phyloP scores from a whole-genome alignment of 129 eudicot species.

The Flaveria linearis region DNA sequence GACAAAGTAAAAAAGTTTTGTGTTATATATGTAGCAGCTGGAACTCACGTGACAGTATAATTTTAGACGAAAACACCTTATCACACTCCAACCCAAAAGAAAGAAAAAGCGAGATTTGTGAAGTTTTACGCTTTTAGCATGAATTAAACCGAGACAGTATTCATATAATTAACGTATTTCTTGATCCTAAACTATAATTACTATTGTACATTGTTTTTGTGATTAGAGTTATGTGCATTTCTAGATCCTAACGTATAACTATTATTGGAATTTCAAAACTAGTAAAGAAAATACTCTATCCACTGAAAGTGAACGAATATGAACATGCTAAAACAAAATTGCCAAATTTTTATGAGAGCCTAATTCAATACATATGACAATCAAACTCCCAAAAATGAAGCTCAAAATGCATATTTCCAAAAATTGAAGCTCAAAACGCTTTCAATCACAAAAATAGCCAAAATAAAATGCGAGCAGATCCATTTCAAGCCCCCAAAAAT shows the following conservation, averaged over 20 bases:
- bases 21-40: background rate
- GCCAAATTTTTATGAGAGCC: background rate
- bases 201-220: background rate
- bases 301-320: background rate
- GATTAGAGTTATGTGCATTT: background rate
- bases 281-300: too few relatives aligned
- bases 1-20: background rate
- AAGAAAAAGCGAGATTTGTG: background rate
- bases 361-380: background rate
- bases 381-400: background rate
- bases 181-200: too few relatives aligned
- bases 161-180: background rate
- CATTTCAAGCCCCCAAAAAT: background rate
- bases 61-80: background rate
- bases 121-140: background rate
- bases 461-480: background rate
- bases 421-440: slow-evolving; percentile 17
- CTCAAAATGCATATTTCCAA: background rate
- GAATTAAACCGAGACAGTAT: background rate
- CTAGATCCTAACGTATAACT: background rate
- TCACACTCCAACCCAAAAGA: background rate
- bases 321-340: background rate
- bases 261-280: too few relatives aligned
- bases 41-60: background rate
- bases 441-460: background rate